Evolutionary conservation across 106 monocot genomes (phyloP), one percentile per base, ranked within the genome.

Genomic region (Gastrodia elata): DNA sequence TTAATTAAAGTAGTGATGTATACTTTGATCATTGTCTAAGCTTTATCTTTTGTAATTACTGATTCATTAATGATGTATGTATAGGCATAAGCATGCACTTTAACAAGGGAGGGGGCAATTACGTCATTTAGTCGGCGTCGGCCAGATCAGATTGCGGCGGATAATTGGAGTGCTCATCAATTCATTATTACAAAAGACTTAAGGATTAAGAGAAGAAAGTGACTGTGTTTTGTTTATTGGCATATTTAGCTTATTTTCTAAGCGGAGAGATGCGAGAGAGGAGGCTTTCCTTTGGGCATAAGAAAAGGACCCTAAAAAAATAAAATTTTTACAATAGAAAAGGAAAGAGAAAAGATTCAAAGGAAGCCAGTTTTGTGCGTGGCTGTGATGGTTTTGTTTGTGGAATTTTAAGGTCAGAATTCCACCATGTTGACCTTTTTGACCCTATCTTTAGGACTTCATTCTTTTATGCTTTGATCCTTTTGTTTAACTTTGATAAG

Each of bases 391-490:
- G 61, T 2, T 10, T 61, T 30, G 61, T 61, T 61, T 61, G 61
- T 61, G 61, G 61, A 61, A 61, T 61, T 32, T 61, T 32, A 61
- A 61, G 61, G 61, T 61, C 61, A 61, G 28, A 61, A 61, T 61
- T 30, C 61, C 61, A 61, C 61, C 61, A 61, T 28, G 2, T 28
- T 30, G 61, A 61, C 61, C 61, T 32, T 61, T 52, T 61, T 61
- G 20, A 61, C 61, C 61, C 43, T 11, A 26, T 32, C 61, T 61
- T 61, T 61, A 61, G 32, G 30, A 8, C 61, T 30, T 11, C 13
- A 61, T 61, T 28, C 30, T 61, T 8, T 61, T 13, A 52, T 52
- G 7, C n/a, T 52, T 52, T 22, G 52, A 22, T 22, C 52, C 52
- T 22, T 52, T 52, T 5, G 52, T 52, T n/a, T 52, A 11, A 30